Conservation (phyloP, 2,329 filamentous ascomycete genomes). For the Paramyrothecium roridum region DNA sequence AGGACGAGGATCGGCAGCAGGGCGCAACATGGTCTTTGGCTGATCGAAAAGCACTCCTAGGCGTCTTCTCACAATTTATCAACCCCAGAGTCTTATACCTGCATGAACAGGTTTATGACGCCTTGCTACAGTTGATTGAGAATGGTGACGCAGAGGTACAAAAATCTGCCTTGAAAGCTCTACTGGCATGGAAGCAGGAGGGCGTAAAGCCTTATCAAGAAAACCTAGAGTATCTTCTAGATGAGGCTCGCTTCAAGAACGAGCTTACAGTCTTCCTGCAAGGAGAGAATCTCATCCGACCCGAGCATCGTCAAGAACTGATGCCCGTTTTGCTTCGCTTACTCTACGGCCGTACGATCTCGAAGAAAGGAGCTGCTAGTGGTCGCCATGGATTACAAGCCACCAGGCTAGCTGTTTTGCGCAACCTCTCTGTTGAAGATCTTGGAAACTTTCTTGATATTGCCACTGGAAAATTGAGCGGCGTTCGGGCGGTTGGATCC, state of each 20-base stretch:
- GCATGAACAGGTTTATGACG: conserved; percentile 70
- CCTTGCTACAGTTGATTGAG: conserved; percentile 70
- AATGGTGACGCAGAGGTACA: conserved; percentile 93
- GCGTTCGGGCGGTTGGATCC: conserved; percentile 55
- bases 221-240: conserved; percentile 79
- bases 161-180: conserved; percentile 75
- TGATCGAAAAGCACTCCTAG: conserved; percentile 81
- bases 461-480: conserved; percentile 67
- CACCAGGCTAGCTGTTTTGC: conserved; percentile 75
- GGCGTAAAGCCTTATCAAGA: conserved; percentile 77
- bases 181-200: conserved; percentile 85
- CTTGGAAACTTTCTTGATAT: conserved; percentile 82
- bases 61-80: conserved; percentile 77
- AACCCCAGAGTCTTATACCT: conserved; percentile 85
- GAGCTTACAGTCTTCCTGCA: conserved; percentile 88
- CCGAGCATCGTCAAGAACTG: conserved; percentile 67
- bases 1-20: conserved; percentile 26
- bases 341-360: conserved; percentile 85
- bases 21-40: conserved; percentile 62
- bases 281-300: conserved; percentile 67
- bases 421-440: conserved; percentile 71
- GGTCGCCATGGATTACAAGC: conserved; percentile 79
- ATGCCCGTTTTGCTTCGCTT: conserved; percentile 86
- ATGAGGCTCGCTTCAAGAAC: conserved; percentile 89
- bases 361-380: conserved; percentile 72